phyloP scores from a whole-genome alignment of 2,329 filamentous ascomycete species.

The Pseudogymnoascus pannorum region DNA sequence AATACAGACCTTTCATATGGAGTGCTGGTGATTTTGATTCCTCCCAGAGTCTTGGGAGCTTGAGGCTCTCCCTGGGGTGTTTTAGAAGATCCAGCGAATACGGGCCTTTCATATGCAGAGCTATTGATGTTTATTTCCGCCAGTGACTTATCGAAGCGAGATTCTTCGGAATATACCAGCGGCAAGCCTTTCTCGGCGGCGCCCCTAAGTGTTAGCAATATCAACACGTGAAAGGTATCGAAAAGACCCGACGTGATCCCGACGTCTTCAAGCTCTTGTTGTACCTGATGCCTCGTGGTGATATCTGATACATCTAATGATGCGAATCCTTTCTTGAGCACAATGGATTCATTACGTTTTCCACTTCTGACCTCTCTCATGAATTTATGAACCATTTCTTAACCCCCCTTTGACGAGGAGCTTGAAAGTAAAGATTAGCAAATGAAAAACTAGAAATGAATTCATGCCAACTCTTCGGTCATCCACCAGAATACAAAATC shows the following conservation, averaged over 20 bases:
- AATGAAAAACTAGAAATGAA: neutral
- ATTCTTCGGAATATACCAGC: no score
- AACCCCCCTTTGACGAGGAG: neutral
- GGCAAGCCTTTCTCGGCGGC: neutral
- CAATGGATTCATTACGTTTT: neutral
- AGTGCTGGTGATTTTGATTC: neutral
- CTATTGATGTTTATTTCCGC: neutral
- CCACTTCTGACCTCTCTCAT: neutral
- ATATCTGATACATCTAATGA: neutral
- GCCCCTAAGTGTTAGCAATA: neutral
- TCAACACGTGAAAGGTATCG: neutral
- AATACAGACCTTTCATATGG: neutral
- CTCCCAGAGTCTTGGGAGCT: neutral
- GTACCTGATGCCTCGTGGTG: neutral
- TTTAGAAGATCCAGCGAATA: neutral
- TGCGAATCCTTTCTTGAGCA: neutral
- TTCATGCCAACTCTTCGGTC: neutral
- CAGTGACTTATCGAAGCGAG: neutral
- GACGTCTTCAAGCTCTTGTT: neutral
- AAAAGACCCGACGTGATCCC: neutral
- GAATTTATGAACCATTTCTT: neutral
- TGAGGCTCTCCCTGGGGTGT: neutral
- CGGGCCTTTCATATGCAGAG: neutral
- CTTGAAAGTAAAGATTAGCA: neutral
- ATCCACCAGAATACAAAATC: neutral